Evolutionary conservation across 169 alveolate genomes (phyloP).

Genomic region (Eimeria sp.): DNA sequence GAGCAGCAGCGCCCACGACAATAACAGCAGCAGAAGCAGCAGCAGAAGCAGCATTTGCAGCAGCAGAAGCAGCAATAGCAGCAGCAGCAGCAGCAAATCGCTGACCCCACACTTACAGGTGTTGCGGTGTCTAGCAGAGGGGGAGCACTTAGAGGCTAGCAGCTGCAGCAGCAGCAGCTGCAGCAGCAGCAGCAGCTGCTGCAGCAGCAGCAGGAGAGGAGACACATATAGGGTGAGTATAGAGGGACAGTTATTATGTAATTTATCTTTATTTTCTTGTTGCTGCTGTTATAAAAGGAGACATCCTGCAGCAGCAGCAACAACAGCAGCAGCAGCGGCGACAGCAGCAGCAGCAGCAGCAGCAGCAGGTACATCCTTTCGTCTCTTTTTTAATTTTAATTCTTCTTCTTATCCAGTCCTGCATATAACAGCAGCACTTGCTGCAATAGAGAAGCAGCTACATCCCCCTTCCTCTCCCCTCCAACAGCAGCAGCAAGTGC

Average conservation of each 20-base stretch:
- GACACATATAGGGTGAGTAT: neutral
- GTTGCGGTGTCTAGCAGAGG: conserved; percentile 16
- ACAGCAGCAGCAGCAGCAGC: neutral
- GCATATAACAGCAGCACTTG: conserved; percentile 1
- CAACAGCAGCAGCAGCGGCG: no score
- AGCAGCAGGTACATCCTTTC: neutral
- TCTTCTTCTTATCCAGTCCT: neutral
- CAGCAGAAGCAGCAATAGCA: neutral
- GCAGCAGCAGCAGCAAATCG: neutral
- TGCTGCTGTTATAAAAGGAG: neutral
- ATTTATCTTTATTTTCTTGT: neutral
- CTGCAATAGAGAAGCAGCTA: conserved; percentile 22
- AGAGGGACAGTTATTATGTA: neutral
- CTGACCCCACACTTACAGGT: neutral
- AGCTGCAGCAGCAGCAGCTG: no score
- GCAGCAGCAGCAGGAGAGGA: conserved; percentile 28
- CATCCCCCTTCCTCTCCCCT: neutral
- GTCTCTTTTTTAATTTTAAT: neutral
- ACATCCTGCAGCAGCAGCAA: conserved; percentile 10
- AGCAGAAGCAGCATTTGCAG: neutral
- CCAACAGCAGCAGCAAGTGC: neutral
- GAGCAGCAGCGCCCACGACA: neutral
- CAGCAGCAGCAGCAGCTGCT: conserved; percentile 1
- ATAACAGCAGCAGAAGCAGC: no score
- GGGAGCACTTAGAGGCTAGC: neutral